Percentiles rank a stretch among this genome's conserved stretches.
These are phyloP conservation scores for Quercus robur DNA, from an alignment of 306 rosid genomes.

Conservation along the genomic window DNA sequence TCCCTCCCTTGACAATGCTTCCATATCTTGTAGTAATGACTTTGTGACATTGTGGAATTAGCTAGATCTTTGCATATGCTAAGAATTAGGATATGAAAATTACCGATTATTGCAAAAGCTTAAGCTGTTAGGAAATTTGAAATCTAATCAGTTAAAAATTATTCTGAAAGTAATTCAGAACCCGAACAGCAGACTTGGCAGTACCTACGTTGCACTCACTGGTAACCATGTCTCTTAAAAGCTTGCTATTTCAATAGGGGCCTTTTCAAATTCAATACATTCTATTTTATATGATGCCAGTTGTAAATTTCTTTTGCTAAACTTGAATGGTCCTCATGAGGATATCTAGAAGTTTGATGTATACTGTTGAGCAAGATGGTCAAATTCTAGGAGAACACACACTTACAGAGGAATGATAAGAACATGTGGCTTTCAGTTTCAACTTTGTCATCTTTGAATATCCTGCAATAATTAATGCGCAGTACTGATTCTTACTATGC, in stretches of 20 bases:
- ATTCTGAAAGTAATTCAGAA: no score
- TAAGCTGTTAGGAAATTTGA: no score
- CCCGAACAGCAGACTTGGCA: no score
- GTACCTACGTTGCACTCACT: no score
- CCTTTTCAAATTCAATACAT: no score
- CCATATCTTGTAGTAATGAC: no score
- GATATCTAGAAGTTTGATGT: not conserved
- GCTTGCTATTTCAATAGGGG: not conserved
- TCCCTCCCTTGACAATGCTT: no score
- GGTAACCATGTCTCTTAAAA: not conserved
- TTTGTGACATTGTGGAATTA: no score
- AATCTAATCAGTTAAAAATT: no score
- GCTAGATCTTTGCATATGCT: no score
- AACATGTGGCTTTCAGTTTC: not conserved
- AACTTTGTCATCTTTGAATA: not conserved
- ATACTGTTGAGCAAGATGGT: not conserved
- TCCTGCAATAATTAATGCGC: not conserved
- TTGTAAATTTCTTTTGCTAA: not conserved
- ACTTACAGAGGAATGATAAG: not conserved
- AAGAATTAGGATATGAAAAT: no score
- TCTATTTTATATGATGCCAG: not conserved
- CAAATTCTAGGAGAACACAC: not conserved
- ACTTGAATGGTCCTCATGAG: not conserved
- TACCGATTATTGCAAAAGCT: no score
- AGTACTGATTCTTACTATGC: not conserved